Evolutionary conservation across 495 filamentous ascomycete genomes (phyloP), one percentile per base, ranked within the genome.

Genomic region (Parathielavia hyrcaniae): DNA sequence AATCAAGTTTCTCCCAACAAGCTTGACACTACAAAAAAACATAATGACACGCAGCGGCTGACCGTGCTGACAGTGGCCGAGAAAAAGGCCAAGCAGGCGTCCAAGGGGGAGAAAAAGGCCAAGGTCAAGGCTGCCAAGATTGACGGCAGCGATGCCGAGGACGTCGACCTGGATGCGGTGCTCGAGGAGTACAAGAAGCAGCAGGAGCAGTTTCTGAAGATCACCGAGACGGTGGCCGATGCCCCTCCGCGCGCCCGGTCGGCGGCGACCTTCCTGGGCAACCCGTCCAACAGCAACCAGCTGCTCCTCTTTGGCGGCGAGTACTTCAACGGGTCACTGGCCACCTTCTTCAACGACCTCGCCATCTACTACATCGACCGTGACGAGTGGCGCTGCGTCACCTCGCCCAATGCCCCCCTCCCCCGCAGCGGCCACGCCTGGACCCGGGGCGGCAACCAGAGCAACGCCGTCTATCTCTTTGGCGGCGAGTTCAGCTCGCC

Each of bases 151-250:
- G 88, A 93, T 67, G 87, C 76, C 39, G 90, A 96, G 73, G 90
- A 96, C 63, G 83, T 91, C n/a, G 93, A 98, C 73, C 76, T 98
- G 43, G 93, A 98, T 70, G 83, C 86, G n/a, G 90, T 98, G n/a
- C 84, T 97, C 13, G 91, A 90, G 17, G 89, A 93, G 72, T 97
- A 96, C 67, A 82, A 81, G 54, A 76, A 72, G 60, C 71, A 91
- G 73, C 93, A 98, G 76, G 91, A 93, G 55, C 85, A 86, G 64
- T 96, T 93, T 65, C 81, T 92, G 61, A 96, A 96, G 75, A 83
- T 98, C 65, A 96, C 92, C 5, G 93, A 98, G 72, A 78, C 80
- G 9, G 69, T 79, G 3, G 84, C 81, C n/a, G 71, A 77, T 17
- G 83, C 77, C 10, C 89, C 93, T 46, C 93, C 92, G 2, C 81